Conservation (phyloP, 768 basidiomycete species). For the Favolaschia claudopus region DNA sequence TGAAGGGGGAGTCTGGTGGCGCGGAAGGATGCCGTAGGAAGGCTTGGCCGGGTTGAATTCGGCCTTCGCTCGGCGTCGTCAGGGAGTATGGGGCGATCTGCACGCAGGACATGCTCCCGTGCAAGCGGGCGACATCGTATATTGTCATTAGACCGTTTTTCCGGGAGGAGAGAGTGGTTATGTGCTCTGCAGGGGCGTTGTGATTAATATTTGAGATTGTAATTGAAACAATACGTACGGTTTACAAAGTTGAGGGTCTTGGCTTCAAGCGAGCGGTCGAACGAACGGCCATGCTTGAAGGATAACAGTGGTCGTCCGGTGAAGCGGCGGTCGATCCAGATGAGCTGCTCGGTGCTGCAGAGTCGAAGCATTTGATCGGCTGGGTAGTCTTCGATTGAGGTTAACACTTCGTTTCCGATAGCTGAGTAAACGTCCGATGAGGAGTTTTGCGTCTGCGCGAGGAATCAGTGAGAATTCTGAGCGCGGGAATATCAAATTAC, state of each 20-base stretch:
- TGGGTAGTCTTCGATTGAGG: conserved; percentile 56
- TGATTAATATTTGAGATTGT: background rate
- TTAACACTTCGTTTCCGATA: conserved; percentile 50
- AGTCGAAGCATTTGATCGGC: conserved; percentile 57
- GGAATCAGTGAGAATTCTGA: background rate
- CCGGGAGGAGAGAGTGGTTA: conserved; percentile 67
- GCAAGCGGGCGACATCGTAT: conserved; percentile 63
- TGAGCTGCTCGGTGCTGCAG: conserved; percentile 65
- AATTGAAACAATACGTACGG: conserved; percentile 33
- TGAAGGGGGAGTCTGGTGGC: conserved; percentile 31
- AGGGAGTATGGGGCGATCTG: conserved; percentile 54
- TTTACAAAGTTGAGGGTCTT: conserved; percentile 44
- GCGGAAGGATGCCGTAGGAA: conserved; percentile 43
- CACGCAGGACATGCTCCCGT: conserved; percentile 52
- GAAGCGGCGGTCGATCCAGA: conserved; percentile 77
- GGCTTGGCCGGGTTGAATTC: conserved; percentile 40
- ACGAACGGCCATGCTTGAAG: conserved; percentile 65
- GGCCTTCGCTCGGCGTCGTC: conserved; percentile 30
- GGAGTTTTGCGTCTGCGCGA: conserved; percentile 37
- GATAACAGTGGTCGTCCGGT: conserved; percentile 65
- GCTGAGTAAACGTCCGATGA: conserved; percentile 44
- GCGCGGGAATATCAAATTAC: conserved; percentile 44
- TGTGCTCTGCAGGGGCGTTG: conserved; percentile 43
- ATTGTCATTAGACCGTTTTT: conserved; percentile 65
- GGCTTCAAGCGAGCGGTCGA: conserved; percentile 63